These are phyloP conservation scores for Trichoderma sp. DNA, from an alignment of 2,329 filamentous ascomycete genomes.

Conservation along the genomic window DNA sequence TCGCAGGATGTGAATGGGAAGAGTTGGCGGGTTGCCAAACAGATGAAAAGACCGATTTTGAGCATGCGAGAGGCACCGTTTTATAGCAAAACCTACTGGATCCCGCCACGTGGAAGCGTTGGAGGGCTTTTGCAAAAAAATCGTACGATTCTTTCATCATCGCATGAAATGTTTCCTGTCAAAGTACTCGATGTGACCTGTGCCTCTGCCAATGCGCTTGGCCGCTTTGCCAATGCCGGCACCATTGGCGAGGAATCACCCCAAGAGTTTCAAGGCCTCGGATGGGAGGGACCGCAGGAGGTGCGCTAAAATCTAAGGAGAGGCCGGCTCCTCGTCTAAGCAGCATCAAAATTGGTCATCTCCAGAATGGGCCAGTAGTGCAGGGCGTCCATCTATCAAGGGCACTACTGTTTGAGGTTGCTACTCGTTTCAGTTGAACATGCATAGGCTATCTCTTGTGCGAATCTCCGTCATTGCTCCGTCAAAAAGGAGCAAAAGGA, in stretches of 20 bases:
- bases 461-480: neutral
- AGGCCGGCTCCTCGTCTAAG: neutral
- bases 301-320: conserved; percentile 3
- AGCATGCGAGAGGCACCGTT: neutral
- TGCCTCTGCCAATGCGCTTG: conserved; percentile 9
- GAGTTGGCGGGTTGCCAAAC: neutral
- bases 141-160: conserved; percentile 26
- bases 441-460: neutral
- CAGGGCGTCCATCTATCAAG: conserved; percentile 16
- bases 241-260: neutral
- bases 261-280: neutral
- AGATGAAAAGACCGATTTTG: neutral
- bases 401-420: conserved; percentile 11
- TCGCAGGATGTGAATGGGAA: neutral
- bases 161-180: conserved; percentile 19
- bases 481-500: neutral
- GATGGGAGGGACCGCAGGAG: conserved; percentile 11
- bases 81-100: conserved; percentile 16
- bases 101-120: conserved; percentile 10
- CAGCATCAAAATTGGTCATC: neutral
- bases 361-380: neutral
- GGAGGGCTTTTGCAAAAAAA: conserved; percentile 9
- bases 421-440: conserved; percentile 17
- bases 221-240: conserved; percentile 6
- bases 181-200: conserved; percentile 4